phyloP scores from a whole-genome alignment of 2,329 filamentous ascomycete genomes.

The Neofusicoccum cordaticola region DNA sequence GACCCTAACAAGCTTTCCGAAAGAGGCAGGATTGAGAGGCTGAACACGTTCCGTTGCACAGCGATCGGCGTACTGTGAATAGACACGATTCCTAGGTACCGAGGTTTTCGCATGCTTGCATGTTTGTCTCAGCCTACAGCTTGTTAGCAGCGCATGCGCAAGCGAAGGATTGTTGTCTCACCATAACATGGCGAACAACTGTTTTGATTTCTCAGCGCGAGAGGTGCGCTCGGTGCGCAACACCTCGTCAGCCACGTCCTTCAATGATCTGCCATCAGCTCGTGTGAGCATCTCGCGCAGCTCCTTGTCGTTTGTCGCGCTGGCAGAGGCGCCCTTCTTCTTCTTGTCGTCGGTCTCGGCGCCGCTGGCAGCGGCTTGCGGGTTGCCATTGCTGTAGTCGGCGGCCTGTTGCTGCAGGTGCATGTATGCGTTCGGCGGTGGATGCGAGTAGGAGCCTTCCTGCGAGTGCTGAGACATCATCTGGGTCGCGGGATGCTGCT shows the following conservation, averaged over 20 bases:
- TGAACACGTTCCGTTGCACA: constrained; percentile 93
- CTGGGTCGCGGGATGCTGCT: constrained; percentile 7
- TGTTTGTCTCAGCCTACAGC: constrained; percentile 65
- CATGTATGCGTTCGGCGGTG: constrained; percentile 13
- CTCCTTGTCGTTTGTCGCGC: constrained; percentile 76
- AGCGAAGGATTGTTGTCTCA: constrained; percentile 44
- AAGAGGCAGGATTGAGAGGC: constrained; percentile 92
- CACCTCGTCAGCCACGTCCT: constrained; percentile 71
- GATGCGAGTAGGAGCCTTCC: not conserved
- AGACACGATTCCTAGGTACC: constrained; percentile 88
- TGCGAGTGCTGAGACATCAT: constrained; percentile 17
- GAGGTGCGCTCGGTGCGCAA: constrained; percentile 77
- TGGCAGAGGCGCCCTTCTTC: constrained; percentile 63
- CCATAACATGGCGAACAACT: constrained; percentile 88
- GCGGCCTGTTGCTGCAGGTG: constrained; percentile 6
- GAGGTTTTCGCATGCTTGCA: constrained; percentile 77
- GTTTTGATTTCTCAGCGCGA: constrained; percentile 77
- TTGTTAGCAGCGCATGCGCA: constrained; percentile 25
- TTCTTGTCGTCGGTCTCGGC: constrained; percentile 42
- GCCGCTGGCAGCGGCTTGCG: constrained; percentile 9
- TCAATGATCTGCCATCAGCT: constrained; percentile 65
- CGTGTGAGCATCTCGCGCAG: constrained; percentile 71
- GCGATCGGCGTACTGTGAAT: constrained; percentile 89
- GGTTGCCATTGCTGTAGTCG: not conserved
- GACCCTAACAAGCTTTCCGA: constrained; percentile 93